Conservation (phyloP, 164 flowering plant species). For the Cinnamomum chago region DNA sequence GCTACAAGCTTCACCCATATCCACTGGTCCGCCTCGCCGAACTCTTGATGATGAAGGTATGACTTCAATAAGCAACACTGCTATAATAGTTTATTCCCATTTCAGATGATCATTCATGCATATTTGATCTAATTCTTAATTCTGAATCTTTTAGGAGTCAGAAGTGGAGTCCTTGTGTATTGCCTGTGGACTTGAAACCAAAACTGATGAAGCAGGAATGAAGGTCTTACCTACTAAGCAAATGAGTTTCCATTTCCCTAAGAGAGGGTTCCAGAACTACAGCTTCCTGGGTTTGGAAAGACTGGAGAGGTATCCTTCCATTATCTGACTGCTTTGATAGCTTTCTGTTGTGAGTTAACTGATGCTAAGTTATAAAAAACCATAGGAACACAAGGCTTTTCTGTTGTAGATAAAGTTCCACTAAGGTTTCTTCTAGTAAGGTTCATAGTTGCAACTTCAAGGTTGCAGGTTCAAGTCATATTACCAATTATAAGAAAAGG, state of each 20-base stretch:
- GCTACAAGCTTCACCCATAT: slow-evolving; percentile 87
- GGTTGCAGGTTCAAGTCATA: too few relatives aligned
- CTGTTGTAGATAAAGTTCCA: too few relatives aligned
- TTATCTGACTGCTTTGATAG: too few relatives aligned
- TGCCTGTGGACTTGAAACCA: slow-evolving; percentile 69
- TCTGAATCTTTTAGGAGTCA: slow-evolving; percentile 45
- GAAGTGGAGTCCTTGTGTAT: slow-evolving; percentile 69
- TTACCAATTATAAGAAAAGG: too few relatives aligned
- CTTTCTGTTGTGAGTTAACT: too few relatives aligned
- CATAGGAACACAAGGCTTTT: too few relatives aligned
- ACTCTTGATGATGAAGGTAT: slow-evolving; percentile 70
- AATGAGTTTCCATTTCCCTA: slow-evolving; percentile 46
- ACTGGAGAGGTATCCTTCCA: slow-evolving; percentile 11
- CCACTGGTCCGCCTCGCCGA: slow-evolving; percentile 53
- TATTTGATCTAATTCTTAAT: neutral
- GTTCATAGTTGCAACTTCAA: too few relatives aligned
- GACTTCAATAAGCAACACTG: neutral
- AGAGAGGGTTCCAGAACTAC: slow-evolving; percentile 37
- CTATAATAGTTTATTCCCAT: neutral
- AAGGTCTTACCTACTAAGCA: slow-evolving; percentile 69
- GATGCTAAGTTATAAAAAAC: too few relatives aligned
- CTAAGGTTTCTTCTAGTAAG: too few relatives aligned
- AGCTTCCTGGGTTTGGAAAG: slow-evolving; percentile 39
- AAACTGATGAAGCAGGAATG: slow-evolving; percentile 48
- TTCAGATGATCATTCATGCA: neutral